Percentiles rank a stretch among this genome's conserved stretches.
Conservation (phyloP, 805 yeast species). For the Metschnikowia proteae region DNA sequence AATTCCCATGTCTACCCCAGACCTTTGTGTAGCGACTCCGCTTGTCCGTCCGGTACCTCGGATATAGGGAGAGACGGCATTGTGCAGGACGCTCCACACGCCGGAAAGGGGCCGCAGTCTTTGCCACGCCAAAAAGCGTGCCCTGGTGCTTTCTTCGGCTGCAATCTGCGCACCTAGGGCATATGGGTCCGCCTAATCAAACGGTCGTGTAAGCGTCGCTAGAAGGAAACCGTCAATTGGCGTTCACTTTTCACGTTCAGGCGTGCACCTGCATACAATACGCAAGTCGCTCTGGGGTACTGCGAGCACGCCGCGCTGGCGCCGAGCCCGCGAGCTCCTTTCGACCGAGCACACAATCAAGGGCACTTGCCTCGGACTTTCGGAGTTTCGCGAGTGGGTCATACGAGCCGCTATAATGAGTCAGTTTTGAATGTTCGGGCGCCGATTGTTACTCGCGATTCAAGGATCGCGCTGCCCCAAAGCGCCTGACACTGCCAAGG, state of each 20-base stretch:
- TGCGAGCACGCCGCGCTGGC: conserved; percentile 2
- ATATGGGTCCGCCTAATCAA: too few species aligned
- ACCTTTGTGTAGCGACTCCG: conserved; percentile 7
- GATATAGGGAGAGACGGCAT: conserved; percentile 11
- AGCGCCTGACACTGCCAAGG: too few species aligned
- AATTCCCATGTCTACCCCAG: conserved; percentile 11
- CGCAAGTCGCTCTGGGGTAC: neutral
- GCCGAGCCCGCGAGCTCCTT: conserved; percentile 8
- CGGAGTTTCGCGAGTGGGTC: conserved; percentile 1
- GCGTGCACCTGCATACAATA: neutral
- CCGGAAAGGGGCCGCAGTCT: neutral
- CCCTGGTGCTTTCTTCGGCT: too few species aligned
- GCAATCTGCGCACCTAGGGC: too few species aligned
- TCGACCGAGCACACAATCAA: conserved; percentile 3
- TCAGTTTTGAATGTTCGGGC: neutral
- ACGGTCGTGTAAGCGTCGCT: neutral
- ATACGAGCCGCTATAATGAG: neutral
- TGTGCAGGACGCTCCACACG: conserved; percentile 7
- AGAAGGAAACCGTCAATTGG: neutral
- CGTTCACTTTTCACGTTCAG: conserved; percentile 5
- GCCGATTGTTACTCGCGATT: too few species aligned
- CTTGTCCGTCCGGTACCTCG: conserved; percentile 11
- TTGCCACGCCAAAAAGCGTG: too few species aligned
- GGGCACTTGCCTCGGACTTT: conserved; percentile 3
- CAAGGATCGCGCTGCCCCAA: too few species aligned